A percentile compares a stretch with the other conserved stretches of the same genome.
phyloP scores from a whole-genome alignment of 78 protist species.

The Polysphondylium violaceum region DNA sequence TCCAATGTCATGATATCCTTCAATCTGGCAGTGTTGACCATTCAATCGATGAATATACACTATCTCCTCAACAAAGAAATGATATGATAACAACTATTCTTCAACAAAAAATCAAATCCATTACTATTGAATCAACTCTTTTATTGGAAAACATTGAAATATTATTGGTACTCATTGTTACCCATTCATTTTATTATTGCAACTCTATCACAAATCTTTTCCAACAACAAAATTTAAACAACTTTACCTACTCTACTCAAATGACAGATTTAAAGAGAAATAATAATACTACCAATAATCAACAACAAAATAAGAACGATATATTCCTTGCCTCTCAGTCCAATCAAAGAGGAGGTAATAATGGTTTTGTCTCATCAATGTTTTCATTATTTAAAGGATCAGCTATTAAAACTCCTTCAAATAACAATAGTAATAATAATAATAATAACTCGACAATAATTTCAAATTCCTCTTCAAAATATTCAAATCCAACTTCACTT shows the following conservation, averaged over 20 bases:
- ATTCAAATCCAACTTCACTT: too few relatives aligned
- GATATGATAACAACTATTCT: conserved; percentile 29
- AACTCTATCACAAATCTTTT: background rate
- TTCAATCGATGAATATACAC: background rate
- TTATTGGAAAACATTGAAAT: conserved; percentile 35
- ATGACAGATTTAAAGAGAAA: background rate
- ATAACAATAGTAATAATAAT: background rate
- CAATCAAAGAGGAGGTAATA: background rate
- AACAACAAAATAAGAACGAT: background rate
- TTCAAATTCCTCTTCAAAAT: background rate
- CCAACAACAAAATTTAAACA: conserved; percentile 1
- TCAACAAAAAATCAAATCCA: background rate
- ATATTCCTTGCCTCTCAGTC: background rate
- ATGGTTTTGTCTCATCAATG: conserved; percentile 16
- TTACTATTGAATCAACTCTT: background rate
- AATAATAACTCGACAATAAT: background rate
- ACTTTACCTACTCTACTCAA: background rate
- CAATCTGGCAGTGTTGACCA: background rate
- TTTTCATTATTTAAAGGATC: conserved; percentile 7
- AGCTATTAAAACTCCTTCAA: background rate
- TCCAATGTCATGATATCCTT: conserved; percentile 7
- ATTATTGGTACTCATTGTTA: conserved; percentile 14
- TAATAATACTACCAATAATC: background rate
- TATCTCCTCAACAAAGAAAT: conserved; percentile 32
- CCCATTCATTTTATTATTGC: conserved; percentile 47